Base-by-base conservation (phyloP, 305 asterid species). In the Fraxinus xanthoxyloides region DNA sequence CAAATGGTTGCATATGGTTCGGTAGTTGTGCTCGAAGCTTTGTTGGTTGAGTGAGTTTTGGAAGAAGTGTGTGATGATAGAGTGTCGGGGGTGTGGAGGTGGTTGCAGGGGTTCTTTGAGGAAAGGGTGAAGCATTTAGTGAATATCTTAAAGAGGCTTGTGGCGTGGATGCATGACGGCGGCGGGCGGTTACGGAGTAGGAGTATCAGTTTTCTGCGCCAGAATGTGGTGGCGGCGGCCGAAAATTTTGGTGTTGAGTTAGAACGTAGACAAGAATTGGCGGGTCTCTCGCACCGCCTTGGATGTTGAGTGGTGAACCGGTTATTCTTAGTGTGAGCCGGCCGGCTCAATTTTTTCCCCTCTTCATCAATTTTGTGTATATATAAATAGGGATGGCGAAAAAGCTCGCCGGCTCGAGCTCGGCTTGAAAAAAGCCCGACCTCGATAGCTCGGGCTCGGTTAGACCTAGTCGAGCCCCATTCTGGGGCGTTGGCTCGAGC, bases 1-100 rank as follows among this genome's bases (percentile, higher is more conserved):
- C 43, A 94, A 84, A 70, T 82, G 90, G 40, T 87, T 78, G 90
- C 97, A 92, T 31, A 92, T 78, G 84, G 59, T 12, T 78, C 92
- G 82, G 86, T 81, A 89, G 82, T 88, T 90, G 28, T 82, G 80
- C 74, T 91, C 91, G 70, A 86, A 89, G 81, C 85, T 83, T 6
- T 72, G 90, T 24, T 80, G 81, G 82, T 82, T 84, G 59, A 86
- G 81, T 32, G 85, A 73, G 82, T 87, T 87, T 69, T 72, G 87
- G 43, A 85, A 83, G 80, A 56, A 77, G 69, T 40, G 35, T 31
- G 83, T 51, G 76, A 46, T 32, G 75, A 69, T n/a, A 46, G 82
- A 59, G 74, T 84, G 81, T 40, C 40, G 48, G 43, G 48, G 56
- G 28, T 38, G 54, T 26, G 76, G 69, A n/a, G 23, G 78, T 23